These are phyloP conservation scores for Penicillium dipodomyicola DNA, from an alignment of 495 filamentous ascomycete genomes.

Conservation along the genomic window DNA sequence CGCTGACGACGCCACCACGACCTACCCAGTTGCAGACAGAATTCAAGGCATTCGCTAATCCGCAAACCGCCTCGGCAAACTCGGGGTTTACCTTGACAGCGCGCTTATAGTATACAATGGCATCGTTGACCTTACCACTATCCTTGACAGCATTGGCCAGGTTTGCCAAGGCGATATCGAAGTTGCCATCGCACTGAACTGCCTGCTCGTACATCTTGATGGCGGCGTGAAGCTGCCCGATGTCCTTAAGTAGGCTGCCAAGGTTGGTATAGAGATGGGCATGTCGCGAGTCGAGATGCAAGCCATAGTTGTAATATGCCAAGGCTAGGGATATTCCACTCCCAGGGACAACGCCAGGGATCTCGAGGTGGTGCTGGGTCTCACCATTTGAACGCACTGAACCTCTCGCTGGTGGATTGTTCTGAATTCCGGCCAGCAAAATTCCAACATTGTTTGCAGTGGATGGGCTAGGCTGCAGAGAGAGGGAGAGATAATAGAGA, in stretches of 20 bases:
- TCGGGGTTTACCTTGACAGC: constrained; percentile 89
- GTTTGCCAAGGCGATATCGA: constrained; percentile 97
- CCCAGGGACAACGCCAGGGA: constrained; percentile 80
- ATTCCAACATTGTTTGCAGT: constrained; percentile 99
- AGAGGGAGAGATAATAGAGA: constrained; percentile 93
- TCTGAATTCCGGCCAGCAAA: constrained; percentile 88
- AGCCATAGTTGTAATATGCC: constrained; percentile 91
- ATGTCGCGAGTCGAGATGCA: constrained; percentile 78
- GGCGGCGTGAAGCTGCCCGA: constrained; percentile 85
- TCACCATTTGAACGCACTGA: constrained; percentile 35
- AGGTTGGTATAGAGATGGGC: constrained; percentile 98
- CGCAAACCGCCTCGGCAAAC: constrained; percentile 96
- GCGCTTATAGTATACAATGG: constrained; percentile 86
- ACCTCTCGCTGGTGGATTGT: constrained; percentile 53
- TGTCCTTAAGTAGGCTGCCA: constrained; percentile 93
- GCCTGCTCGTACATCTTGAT: constrained; percentile 98
- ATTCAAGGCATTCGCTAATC: constrained; percentile 91
- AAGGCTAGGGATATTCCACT: constrained; percentile 87
- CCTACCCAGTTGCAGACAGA: constrained; percentile 96
- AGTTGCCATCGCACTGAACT: constrained; percentile 83
- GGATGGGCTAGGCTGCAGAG: constrained; percentile 92
- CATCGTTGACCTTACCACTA: constrained; percentile 86
- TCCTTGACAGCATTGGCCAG: constrained; percentile 98
- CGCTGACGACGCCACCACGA: constrained; percentile 76
- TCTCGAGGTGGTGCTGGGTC: constrained; percentile 48